Evolutionary conservation across 2,329 filamentous ascomycete genomes (phyloP), one percentile per base, ranked within the genome.

Genomic region (Scytalidium lignicola): DNA sequence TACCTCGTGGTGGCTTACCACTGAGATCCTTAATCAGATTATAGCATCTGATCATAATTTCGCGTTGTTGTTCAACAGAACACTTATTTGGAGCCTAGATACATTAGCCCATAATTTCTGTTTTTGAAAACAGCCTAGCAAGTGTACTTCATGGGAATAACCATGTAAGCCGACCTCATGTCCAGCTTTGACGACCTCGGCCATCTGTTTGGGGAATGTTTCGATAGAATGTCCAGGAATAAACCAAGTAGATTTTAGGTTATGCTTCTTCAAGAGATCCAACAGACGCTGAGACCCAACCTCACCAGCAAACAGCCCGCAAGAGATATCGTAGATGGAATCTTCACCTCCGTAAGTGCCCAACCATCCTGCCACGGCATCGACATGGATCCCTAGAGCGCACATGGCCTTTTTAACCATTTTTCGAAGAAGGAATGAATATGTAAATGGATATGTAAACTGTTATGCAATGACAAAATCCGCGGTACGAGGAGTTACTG

Each of bases 161-260:
- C 59, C 59, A 46, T 60, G 59, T 46, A 52, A 56, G 6, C 43
- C 78, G 42, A 81, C 74, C 55, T 81, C 77, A 4, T 70, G 71
- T 6, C 79, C 77, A 26, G 72, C 74, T 3, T 74, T 68, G 2
- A 79, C 63, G 19, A 83, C 76, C 42, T 68, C 66, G 45, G 66
- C 63, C 2, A 75, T 74, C 48, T 80, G 69, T 2, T 65, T 60
- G 0, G 78, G 78, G 52, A 82, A 82, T 9, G 72, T 79, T 54
- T 83, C 79, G 45, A 78, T 69, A 0, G 72, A 77, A 63, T 83
- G 79, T 43, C 79, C 78, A 0, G 79, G 79, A 10, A 82, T 73
- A 57, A 80, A 82, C 79, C 78, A 82, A 3, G 78, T 81, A 22
- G 77, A 69, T 51, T 74, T 75, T 20, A 82, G 71, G 1, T 62